Evolutionary conservation across 345 rosid species (phyloP).

Genomic region (Theobroma cacao): DNA sequence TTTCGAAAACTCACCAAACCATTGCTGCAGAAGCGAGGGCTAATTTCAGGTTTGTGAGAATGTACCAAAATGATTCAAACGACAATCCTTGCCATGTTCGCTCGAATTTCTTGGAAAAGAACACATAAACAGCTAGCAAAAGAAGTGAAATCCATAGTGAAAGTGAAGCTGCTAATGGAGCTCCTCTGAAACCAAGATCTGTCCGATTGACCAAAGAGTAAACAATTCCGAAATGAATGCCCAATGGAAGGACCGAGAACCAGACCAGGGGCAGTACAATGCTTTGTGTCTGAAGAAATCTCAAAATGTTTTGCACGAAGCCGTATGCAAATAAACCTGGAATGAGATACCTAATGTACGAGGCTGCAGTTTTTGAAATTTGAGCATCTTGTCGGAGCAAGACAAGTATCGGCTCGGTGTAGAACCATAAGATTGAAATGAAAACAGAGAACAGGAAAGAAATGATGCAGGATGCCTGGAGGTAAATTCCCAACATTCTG

Average conservation of each 20-base stretch:
- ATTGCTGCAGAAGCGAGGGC: constrained; percentile 77
- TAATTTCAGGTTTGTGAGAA: constrained; percentile 41
- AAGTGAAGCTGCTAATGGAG: constrained; percentile 67
- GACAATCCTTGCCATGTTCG: constrained; percentile 73
- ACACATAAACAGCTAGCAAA: constrained; percentile 42
- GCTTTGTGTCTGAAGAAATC: constrained; percentile 82
- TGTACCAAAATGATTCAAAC: constrained; percentile 30
- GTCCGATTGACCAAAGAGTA: constrained; percentile 44
- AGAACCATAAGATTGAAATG: constrained; percentile 57
- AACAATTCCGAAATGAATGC: constrained; percentile 41
- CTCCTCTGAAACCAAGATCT: constrained; percentile 56
- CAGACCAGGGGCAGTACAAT: constrained; percentile 44
- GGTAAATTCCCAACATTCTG: constrained; percentile 58
- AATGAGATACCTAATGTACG: constrained; percentile 54
- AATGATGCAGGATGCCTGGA: constrained; percentile 71
- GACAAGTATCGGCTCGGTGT: constrained; percentile 43
- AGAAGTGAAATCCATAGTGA: constrained; percentile 59
- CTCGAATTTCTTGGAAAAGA: constrained; percentile 35
- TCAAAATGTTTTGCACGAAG: constrained; percentile 56
- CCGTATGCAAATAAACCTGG: constrained; percentile 68
- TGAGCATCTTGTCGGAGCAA: constrained; percentile 56
- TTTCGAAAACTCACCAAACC: constrained; percentile 57
- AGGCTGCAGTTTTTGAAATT: constrained; percentile 49
- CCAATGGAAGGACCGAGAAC: constrained; percentile 42
- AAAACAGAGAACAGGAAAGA: constrained; percentile 43